phyloP scores from a whole-genome alignment of 495 filamentous ascomycete species.

The Evernia prunastri region DNA sequence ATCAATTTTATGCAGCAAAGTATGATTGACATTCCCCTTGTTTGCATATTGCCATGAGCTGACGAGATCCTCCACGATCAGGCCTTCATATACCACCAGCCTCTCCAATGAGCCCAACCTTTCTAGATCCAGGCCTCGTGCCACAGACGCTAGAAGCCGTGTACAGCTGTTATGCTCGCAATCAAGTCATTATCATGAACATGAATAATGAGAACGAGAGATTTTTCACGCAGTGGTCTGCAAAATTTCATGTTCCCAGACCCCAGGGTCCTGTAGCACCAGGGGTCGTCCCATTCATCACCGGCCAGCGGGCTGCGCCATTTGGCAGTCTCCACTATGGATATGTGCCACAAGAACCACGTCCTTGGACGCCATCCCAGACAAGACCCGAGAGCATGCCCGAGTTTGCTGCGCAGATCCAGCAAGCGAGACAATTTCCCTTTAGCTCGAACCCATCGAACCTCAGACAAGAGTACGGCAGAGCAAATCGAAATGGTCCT shows the following conservation, averaged over 20 bases:
- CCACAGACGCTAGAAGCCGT: constrained; percentile 13
- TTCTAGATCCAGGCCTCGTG: constrained; percentile 19
- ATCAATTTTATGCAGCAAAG: constrained; percentile 4
- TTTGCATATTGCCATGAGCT: background rate
- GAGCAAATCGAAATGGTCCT: background rate
- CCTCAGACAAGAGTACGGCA: background rate
- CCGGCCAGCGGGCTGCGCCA: background rate
- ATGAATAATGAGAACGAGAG: constrained; percentile 14
- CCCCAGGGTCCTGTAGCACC: constrained; percentile 1
- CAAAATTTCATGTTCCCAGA: constrained; percentile 2
- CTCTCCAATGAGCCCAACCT: constrained; percentile 21
- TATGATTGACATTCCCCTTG: background rate
- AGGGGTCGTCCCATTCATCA: background rate
- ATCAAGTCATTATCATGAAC: constrained; percentile 6
- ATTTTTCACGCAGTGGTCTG: constrained; percentile 6
- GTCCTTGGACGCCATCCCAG: background rate
- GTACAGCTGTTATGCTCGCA: constrained; percentile 8
- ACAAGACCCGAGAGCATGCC: background rate
- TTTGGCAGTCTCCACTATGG: background rate
- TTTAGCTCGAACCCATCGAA: background rate
- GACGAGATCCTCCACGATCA: background rate
- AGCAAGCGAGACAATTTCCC: background rate
- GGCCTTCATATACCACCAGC: constrained; percentile 10
- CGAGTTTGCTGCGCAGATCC: background rate
- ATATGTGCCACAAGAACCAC: background rate